Evolutionary conservation across 129 eudicot genomes (phyloP), one percentile per base, ranked within the genome.

Genomic region (Flaveria trinervia): DNA sequence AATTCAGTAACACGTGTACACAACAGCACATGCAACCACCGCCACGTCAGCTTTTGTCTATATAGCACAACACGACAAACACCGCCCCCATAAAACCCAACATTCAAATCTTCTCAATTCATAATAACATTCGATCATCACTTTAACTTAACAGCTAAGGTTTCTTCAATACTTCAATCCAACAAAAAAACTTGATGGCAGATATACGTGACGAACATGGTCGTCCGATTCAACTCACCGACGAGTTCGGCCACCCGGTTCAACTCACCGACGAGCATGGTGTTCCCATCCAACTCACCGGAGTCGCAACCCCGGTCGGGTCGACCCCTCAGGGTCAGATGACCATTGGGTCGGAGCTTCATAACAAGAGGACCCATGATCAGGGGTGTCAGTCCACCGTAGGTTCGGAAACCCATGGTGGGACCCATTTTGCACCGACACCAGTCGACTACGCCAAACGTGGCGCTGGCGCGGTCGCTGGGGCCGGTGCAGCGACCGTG

Each of bases 191-290:
- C 51, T 39, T 39, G 41, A 84, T 88, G 93, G 91, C 93, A 26
- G 90, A 89, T 68, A 49, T 92, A 49, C 71, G 85, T 61, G 97
- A 92, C 55, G 90, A 86, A 80, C 79, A 72, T 2, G 96, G 97
- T 22, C 83, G 87, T 75, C 97, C 92, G 13, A 83, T 92, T 59
- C 93, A 84, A 77, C 87, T 89, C 69, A 87, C 96, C 7, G 97
- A 89, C 71, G 85, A 89, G 59, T 74, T 23, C 33, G 97, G 97
- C 4, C 77, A 78, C 17, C 89, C 85, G 9, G 89, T 91, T 71
- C 81, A 71, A 68, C 88, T 86, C 20, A 91, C 90, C n/a, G 97
- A 88, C 28, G 97, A 89, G 78, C 74, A 78, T 17, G 97, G 96
- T 28, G 79, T 77, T 56, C 92, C 97, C 41, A 80, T 89, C 60